phyloP scores from a whole-genome alignment of 1,284 basidiomycete species.

The Sanghuangporus sanghuang region DNA sequence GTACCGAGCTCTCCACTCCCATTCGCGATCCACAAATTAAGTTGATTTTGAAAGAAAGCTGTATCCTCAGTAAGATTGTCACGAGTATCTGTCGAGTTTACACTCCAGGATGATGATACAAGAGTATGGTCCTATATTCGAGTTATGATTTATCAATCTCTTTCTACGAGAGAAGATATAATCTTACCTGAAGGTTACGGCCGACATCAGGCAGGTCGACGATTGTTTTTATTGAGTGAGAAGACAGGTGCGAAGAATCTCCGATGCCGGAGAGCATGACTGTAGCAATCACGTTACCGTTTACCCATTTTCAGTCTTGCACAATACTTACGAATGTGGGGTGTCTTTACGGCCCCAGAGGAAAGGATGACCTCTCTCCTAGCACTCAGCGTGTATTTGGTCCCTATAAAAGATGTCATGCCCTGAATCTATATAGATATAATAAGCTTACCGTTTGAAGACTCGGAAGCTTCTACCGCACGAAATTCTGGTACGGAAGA shows the following conservation, averaged over 20 bases:
- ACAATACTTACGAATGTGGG: conserved; percentile 25
- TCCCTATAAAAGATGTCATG: conserved; percentile 1
- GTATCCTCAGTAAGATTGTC: conserved; percentile 24
- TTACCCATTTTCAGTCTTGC: conserved; percentile 22
- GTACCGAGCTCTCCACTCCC: conserved; percentile 24
- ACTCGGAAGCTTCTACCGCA: neutral
- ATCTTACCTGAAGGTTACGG: conserved; percentile 16
- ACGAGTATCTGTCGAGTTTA: conserved; percentile 27
- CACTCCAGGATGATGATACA: conserved; percentile 25
- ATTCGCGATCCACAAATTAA: conserved; percentile 27
- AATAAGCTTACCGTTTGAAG: neutral
- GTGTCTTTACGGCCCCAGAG: conserved; percentile 29
- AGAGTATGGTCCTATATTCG: conserved; percentile 29
- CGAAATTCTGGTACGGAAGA: neutral
- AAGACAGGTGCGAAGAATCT: neutral
- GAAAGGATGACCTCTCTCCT: conserved; percentile 23
- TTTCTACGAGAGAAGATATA: conserved; percentile 21
- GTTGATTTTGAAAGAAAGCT: conserved; percentile 18
- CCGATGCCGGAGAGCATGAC: conserved; percentile 15
- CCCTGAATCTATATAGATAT: neutral
- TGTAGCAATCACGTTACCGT: conserved; percentile 33
- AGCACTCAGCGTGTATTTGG: conserved; percentile 8
- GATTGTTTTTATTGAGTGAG: neutral
- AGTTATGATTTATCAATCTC: neutral
- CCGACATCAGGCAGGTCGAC: conserved; percentile 13